phyloP scores from a whole-genome alignment of 352 stramenopile species.

The Globisporangium parvum region DNA sequence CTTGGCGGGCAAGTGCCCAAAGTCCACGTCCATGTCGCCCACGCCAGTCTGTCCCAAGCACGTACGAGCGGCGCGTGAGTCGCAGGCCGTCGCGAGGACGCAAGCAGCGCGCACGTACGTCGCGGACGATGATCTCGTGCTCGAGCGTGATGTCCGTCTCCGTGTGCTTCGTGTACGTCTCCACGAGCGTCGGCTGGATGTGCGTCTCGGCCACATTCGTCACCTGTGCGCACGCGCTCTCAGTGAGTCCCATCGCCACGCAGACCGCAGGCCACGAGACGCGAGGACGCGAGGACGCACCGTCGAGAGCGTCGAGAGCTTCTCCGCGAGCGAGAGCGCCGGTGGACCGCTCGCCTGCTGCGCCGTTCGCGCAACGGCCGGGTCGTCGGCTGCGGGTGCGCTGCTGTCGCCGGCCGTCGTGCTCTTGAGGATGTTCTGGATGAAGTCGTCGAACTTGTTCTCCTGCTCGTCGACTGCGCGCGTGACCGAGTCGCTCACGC shows the following conservation, averaged over 20 bases:
- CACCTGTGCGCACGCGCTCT: conserved; percentile 20
- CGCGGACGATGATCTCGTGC: conserved; percentile 61
- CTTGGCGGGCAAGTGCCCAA: conserved; percentile 28
- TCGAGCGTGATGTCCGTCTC: conserved; percentile 81
- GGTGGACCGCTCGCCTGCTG: conserved; percentile 8
- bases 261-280: neutral
- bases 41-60: conserved; percentile 15
- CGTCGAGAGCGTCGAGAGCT: conserved; percentile 68
- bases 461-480: conserved; percentile 63
- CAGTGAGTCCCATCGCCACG: neutral
- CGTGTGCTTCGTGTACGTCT: conserved; percentile 83
- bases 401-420: conserved; percentile 20
- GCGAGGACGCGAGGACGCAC: conserved; percentile 19
- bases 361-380: neutral
- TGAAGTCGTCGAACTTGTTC: conserved; percentile 80
- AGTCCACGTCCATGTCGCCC: conserved; percentile 42
- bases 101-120: no score
- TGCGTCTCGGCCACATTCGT: conserved; percentile 69
- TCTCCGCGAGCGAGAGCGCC: conserved; percentile 66
- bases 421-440: conserved; percentile 80
- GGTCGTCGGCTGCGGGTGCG: conserved; percentile 8
- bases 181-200: conserved; percentile 73
- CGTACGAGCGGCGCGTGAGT: neutral
- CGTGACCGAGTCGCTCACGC: conserved; percentile 39
- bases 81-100: no score